Evolutionary conservation across 768 basidiomycete species (phyloP).

Genomic region (Lentinus brumalis): DNA sequence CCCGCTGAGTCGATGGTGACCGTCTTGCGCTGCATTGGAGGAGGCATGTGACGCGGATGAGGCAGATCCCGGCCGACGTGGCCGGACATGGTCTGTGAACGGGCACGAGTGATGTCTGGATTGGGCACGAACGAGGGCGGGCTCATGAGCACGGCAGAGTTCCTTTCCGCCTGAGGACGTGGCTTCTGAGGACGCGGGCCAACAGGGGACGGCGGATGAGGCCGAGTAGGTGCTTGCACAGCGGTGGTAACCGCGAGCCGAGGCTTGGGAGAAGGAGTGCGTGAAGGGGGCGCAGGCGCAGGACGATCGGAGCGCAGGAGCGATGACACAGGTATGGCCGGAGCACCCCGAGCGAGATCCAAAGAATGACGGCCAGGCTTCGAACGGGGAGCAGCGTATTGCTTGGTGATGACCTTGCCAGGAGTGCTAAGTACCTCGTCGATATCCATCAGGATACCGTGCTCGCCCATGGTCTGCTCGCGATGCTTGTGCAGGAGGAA

Average conservation of each 20-base stretch:
- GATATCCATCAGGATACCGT: slow-evolving; percentile 46
- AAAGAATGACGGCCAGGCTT: slow-evolving; percentile 25
- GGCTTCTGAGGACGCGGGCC: slow-evolving; percentile 47
- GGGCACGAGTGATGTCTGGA: slow-evolving; percentile 9
- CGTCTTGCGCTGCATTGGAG: slow-evolving; percentile 9
- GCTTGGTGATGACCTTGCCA: slow-evolving; percentile 39
- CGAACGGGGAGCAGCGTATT: slow-evolving; percentile 44
- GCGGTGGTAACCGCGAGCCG: slow-evolving; percentile 12
- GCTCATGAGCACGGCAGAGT: background rate
- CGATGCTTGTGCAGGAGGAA: slow-evolving; percentile 79
- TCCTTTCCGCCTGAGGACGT: slow-evolving; percentile 19
- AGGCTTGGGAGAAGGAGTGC: slow-evolving; percentile 30
- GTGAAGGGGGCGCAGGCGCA: slow-evolving; percentile 32
- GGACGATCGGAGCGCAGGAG: slow-evolving; percentile 29
- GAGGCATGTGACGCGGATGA: background rate
- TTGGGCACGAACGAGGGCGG: slow-evolving; percentile 11
- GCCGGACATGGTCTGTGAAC: slow-evolving; percentile 2
- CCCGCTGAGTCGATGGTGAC: slow-evolving; percentile 8
- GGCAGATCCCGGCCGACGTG: background rate
- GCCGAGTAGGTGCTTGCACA: slow-evolving; percentile 34
- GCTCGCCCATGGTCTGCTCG: slow-evolving; percentile 59
- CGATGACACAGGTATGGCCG: slow-evolving; percentile 3
- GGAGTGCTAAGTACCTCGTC: slow-evolving; percentile 31
- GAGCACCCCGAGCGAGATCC: slow-evolving; percentile 9
- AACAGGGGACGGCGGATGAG: slow-evolving; percentile 50